Conservation (phyloP, 345 rosid genomes). For the Eucalyptus sp. region DNA sequence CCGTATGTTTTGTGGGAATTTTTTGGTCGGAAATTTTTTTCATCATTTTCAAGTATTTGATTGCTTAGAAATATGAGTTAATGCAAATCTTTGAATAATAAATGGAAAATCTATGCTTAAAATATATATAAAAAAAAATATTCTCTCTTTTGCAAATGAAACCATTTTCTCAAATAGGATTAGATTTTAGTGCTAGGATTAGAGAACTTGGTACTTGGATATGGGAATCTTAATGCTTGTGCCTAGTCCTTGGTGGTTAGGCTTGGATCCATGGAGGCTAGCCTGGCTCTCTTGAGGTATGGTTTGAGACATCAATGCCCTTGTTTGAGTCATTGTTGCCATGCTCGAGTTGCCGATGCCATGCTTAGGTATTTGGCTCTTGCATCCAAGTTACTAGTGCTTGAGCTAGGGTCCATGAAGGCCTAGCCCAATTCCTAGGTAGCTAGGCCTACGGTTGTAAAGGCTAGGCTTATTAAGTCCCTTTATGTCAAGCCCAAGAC, state of each 20-base stretch:
- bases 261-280: background rate
- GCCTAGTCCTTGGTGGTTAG: background rate
- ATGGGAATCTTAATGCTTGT: background rate
- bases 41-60: background rate
- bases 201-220: background rate
- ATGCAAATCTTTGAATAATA: background rate
- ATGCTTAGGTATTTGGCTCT: background rate
- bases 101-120: background rate
- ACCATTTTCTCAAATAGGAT: background rate
- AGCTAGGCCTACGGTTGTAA: background rate
- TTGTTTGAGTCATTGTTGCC: background rate
- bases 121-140: background rate
- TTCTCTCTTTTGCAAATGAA: background rate
- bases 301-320: background rate
- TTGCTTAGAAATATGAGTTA: background rate
- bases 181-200: background rate
- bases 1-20: background rate
- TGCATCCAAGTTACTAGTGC: background rate
- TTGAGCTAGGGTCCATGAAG: background rate
- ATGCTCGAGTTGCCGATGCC: background rate
- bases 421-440: background rate
- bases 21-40: too few relatives aligned
- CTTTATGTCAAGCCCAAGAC: background rate
- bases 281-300: background rate
- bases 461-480: background rate